Base-by-base conservation (phyloP, 2,329 filamentous ascomycete genomes). In the Pseudocercospora vitis region DNA sequence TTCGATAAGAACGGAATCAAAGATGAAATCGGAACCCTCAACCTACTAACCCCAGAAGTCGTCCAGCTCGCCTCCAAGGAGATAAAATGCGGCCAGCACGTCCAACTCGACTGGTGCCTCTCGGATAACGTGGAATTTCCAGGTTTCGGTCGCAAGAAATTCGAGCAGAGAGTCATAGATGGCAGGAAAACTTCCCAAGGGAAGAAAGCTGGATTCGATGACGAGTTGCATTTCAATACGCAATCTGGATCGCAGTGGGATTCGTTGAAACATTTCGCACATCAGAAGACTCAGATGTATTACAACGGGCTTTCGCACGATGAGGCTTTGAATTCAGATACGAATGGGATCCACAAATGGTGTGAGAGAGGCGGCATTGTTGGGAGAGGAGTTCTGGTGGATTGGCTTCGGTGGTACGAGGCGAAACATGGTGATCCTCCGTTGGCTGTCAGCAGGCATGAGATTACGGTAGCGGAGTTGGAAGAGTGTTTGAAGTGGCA, bases 171-270 rank as follows among this genome's bases (percentile, higher is more conserved):
- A n/a, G 53, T 68, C 18, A 52, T 69, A 7, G 57, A 60, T 19
- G 52, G 63, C 7, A 55, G 46, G 12, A 52, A 57, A n/a, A 18
- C 50, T 7, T 53, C 56, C 11, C 55, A 53, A 21, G 63, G 51
- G 9, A 49, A 49, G 29, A 29, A 50, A 11, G 35, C 46, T 11
- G 63, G 54, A 57, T 77, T 74, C 68, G 78, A 81, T 24, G 78
- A 81, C 49, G 74, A 81, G 57, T 61, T 82, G 5, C 68, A 71
- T 2, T 76, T 84, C 69, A 83, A 83, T 64, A 83, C 80, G 0
- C 80, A 84, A 60, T 68, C 69, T 28, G 76, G 75, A 50, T 78
- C 74, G 19, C 81, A 84, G 65, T 84, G 80, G 81, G 81, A 84
- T 59, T 76, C 76, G 45, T 61, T 70, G 0, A 72, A 74, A 1